These are phyloP conservation scores for Suillus sp. DNA, from an alignment of 768 basidiomycete genomes.

Conservation along the genomic window DNA sequence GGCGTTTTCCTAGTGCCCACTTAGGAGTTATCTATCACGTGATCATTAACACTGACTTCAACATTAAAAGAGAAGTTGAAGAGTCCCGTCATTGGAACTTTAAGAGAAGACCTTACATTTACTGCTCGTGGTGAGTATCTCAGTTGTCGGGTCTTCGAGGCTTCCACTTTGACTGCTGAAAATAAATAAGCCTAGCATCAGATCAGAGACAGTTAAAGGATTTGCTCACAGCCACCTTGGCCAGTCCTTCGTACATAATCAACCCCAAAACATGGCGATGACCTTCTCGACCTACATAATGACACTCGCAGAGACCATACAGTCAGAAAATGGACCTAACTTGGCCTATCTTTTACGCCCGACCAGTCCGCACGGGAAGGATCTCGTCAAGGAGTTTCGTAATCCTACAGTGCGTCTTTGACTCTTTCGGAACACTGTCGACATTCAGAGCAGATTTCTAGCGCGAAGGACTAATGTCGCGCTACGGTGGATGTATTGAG, in stretches of 20 bases:
- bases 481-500: slow-evolving; percentile 61
- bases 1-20: too few species aligned
- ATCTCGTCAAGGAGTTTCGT: slow-evolving; percentile 70
- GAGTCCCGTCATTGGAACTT: background rate
- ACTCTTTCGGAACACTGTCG: background rate
- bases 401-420: slow-evolving; percentile 48
- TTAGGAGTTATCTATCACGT: background rate
- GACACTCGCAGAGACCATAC: slow-evolving; percentile 62
- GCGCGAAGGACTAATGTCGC: slow-evolving; percentile 23
- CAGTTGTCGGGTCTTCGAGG: background rate
- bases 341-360: slow-evolving; percentile 76
- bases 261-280: slow-evolving; percentile 30
- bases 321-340: slow-evolving; percentile 65
- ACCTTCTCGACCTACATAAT: slow-evolving; percentile 62
- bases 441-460: slow-evolving; percentile 17
- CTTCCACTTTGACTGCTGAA: background rate
- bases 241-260: background rate
- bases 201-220: background rate
- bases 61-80: background rate
- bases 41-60: background rate
- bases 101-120: background rate
- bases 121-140: background rate
- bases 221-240: background rate
- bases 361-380: slow-evolving; percentile 76
- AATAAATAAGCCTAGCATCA: background rate